These are phyloP conservation scores for Candida tropicalis DNA, from an alignment of 1,139 yeast genomes.

Conservation along the genomic window DNA sequence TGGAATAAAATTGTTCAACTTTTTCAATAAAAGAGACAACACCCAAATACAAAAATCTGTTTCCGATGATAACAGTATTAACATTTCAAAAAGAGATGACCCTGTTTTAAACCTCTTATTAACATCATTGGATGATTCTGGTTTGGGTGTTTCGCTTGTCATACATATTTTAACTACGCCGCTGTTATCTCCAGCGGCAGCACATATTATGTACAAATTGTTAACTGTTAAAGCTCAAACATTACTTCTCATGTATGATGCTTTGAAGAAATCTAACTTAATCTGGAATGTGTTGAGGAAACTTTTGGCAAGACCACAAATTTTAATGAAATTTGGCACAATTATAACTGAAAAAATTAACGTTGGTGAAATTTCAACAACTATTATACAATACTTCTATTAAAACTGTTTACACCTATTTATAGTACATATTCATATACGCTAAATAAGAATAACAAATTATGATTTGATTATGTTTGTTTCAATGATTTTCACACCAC, in stretches of 20 bases:
- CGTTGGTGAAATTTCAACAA: neutral
- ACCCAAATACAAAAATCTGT: too few relatives aligned
- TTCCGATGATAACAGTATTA: too few relatives aligned
- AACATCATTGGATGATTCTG: constrained; percentile 31
- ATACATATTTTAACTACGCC: constrained; percentile 31
- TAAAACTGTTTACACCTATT: neutral
- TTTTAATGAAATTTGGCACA: constrained; percentile 24
- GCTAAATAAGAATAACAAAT: too few relatives aligned
- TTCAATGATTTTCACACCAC: neutral
- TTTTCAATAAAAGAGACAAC: constrained; percentile 3
- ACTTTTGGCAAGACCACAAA: constrained; percentile 21
- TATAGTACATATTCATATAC: too few relatives aligned
- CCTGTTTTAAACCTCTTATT: constrained; percentile 26
- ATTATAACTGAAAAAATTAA: constrained; percentile 8
- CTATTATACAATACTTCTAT: neutral
- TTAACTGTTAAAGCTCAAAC: constrained; percentile 28
- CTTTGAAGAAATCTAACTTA: constrained; percentile 27
- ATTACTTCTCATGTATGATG: constrained; percentile 23
- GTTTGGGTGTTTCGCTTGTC: constrained; percentile 31
- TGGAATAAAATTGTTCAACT: constrained; percentile 20
- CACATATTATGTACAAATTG: constrained; percentile 28
- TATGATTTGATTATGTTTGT: neutral
- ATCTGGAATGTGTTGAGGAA: constrained; percentile 22
- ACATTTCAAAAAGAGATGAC: constrained; percentile 26
- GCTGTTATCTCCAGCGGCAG: constrained; percentile 29